A percentile compares a stretch with the other conserved stretches of the same genome.
These are phyloP conservation scores for Flaveria floridana DNA, from an alignment of 140 eudicot species.

Conservation along the genomic window DNA sequence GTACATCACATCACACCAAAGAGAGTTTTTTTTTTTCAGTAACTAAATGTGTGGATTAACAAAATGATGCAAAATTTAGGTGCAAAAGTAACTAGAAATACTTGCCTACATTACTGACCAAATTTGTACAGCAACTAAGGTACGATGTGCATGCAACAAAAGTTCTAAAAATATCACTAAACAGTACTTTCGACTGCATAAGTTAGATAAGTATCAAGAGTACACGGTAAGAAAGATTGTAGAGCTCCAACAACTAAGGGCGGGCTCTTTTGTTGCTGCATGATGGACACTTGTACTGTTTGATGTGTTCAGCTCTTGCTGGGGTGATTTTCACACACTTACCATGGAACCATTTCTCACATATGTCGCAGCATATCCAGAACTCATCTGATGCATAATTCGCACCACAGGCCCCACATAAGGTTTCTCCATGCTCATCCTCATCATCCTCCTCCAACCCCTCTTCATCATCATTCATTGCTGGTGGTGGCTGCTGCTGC, in stretches of 20 bases:
- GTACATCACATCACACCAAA: too few species aligned
- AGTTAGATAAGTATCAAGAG: slow-evolving; percentile 19
- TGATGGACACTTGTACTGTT: slow-evolving; percentile 91
- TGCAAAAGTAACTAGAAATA: neutral
- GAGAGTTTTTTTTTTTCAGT: too few species aligned
- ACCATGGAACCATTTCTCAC: slow-evolving; percentile 96
- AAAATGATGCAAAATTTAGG: slow-evolving; percentile 22
- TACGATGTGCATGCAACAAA: slow-evolving; percentile 26
- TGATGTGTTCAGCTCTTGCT: slow-evolving; percentile 87
- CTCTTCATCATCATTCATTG: slow-evolving; percentile 55
- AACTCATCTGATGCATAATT: slow-evolving; percentile 79
- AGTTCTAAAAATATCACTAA: slow-evolving; percentile 14
- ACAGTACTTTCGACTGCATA: slow-evolving; percentile 12
- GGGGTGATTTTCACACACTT: slow-evolving; percentile 98
- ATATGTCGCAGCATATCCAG: slow-evolving; percentile 94
- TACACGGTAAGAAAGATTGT: slow-evolving; percentile 21
- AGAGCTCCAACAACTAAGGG: slow-evolving; percentile 32
- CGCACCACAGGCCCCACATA: slow-evolving; percentile 89
- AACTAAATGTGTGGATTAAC: neutral
- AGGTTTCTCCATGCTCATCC: slow-evolving; percentile 77
- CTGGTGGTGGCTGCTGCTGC: slow-evolving; percentile 25
- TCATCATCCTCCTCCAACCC: slow-evolving; percentile 62
- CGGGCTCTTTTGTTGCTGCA: slow-evolving; percentile 92
- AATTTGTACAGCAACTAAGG: slow-evolving; percentile 37
- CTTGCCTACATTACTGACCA: slow-evolving; percentile 23